Base-by-base conservation (phyloP, 140 eudicot genomes). In the Senecio squalidus region DNA sequence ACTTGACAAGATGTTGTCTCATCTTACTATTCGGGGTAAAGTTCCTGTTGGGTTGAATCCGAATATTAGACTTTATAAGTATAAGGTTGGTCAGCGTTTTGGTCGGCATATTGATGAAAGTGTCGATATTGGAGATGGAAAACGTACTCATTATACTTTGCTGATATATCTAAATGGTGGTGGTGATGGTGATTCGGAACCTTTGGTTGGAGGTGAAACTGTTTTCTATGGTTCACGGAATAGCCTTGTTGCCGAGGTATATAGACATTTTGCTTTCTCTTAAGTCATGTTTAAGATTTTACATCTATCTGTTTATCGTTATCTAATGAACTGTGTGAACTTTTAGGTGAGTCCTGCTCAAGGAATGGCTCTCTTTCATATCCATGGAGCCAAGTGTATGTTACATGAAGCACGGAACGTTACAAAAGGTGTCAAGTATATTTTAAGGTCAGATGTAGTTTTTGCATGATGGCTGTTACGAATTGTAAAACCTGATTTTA, bases 61-160 rank as follows among this genome's bases (percentile, higher is more conserved):
- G 1, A 92, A 87, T 61, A 79, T 92, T 60, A 79, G 98, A 64
- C 78, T 87, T 64, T 92, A 92, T 47, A 84, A 95, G 88, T 92
- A 92, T 74, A 81, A 73, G 70, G 75, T 71, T 58, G 96, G 96
- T 43, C 98, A 92, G 73, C 78, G 89, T 58, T 92, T 92, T 80
- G 96, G 98, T 40, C 74, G 84, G 41, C 98, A 92, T 70, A 84
- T 92, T 68, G 98, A 92, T 79, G 98, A 92, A 79, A 84, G 98
- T 64, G 79, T 74, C n/a, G 86, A 84, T 66, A 77, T 92, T 70
- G 98, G 92, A 49, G 96, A 84, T 14, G 96, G 98, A 45, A 84
- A 63, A 65, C 74, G 69, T 44, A 87, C 98, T 8, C 79, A 72
- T 43, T 92, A 92, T 65, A 92, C 98, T 14, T 71, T 92, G 61